These are phyloP conservation scores for Marasmius tenuissimus DNA, from an alignment of 1,284 basidiomycete species.

Conservation along the genomic window DNA sequence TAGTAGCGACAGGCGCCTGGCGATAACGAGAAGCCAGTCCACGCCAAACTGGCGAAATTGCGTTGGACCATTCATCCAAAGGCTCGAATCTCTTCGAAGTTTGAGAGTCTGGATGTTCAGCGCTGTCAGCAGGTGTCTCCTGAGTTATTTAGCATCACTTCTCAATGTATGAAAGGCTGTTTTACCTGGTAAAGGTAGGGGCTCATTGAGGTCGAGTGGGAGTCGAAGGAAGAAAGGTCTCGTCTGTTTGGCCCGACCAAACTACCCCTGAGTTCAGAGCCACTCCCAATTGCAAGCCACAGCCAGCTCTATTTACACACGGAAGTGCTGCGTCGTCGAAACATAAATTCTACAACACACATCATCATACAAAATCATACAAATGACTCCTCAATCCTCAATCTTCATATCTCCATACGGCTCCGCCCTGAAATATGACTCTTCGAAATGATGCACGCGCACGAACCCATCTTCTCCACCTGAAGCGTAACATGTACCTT, in stretches of 20 bases:
- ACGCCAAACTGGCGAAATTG: neutral
- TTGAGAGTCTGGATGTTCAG: neutral
- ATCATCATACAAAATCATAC: too few species aligned
- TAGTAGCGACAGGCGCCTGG: neutral
- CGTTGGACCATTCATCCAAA: neutral
- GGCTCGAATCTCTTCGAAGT: neutral
- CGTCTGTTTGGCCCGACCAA: neutral
- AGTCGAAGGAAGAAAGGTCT: too few species aligned
- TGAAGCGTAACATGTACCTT: conserved; percentile 87
- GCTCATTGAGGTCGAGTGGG: neutral
- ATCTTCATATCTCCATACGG: conserved; percentile 90
- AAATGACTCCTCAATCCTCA: conserved; percentile 43
- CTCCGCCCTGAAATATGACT: conserved; percentile 86
- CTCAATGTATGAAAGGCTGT: neutral
- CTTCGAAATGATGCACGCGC: conserved; percentile 90
- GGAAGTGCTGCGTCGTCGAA: too few species aligned
- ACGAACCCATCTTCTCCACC: conserved; percentile 98
- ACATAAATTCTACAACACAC: too few species aligned
- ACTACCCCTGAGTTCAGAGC: too few species aligned
- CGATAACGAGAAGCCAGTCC: neutral
- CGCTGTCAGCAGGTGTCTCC: neutral
- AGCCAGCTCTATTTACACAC: too few species aligned
- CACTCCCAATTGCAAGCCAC: too few species aligned
- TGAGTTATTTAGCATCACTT: neutral
- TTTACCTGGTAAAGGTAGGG: neutral